Base-by-base conservation (phyloP, 2,329 filamentous ascomycete species). In the Leptographium lundbergii region DNA sequence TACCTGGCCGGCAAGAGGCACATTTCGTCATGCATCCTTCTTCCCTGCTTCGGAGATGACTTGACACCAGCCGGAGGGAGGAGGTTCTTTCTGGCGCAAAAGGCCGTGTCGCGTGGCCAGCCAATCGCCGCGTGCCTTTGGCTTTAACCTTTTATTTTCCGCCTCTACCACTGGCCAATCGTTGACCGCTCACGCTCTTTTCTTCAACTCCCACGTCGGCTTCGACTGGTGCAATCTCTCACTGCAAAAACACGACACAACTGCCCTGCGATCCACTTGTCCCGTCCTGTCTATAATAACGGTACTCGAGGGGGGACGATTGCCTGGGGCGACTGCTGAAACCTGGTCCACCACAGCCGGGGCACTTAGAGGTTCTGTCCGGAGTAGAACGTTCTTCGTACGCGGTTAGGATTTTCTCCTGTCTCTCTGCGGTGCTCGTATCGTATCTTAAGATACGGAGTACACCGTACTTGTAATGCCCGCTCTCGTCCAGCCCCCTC, bases 101-200 rank as follows among this genome's bases (percentile, higher is more conserved):
- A n/a, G 9, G 45, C 39, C 59, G 57, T 60, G 63, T 61, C 62
- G 63, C 62, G 63, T 64, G 59, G 47, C 57, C n/a, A 54, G 59
- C 63, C 61, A 64, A 64, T 64, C 50, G 59, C 32, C 27, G 62
- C 63, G 63, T 51, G 61, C 59, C 27, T 54, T 13, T n/a, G 25
- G 27, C 39, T 27, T 42, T 50, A 42, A 22, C 25, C 52, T 50
- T 55, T 57, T 55, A 34, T 34, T 54, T 27, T 13, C 32, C 22
- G 34, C 9, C 53, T 14, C 11, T 17, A 11, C 25, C 25, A 47
- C 45, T 34, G 54, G 52, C 56, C 47, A 56, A 22, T 22, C 22
- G 22, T 3, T 29, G 34, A 4, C 36, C 34, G 24, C 13, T 36
- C 17, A n/a, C 10, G 27, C 32, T 22, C 3, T 22, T 54, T 36